phyloP scores from a whole-genome alignment of 2,329 filamentous ascomycete species.

The Colletotrichum endophyticum region DNA sequence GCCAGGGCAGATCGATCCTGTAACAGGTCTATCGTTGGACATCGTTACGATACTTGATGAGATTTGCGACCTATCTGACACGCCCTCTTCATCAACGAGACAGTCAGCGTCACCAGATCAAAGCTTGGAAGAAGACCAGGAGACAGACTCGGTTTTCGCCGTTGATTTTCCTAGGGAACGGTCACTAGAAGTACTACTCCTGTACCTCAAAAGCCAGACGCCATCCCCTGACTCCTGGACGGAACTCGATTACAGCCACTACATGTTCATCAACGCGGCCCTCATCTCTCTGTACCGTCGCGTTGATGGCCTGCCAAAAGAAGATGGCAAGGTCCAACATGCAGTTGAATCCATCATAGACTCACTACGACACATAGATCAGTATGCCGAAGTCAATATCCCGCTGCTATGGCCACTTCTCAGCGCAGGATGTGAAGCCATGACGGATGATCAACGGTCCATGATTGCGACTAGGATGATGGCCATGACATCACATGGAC shows the following conservation, averaged over 20 bases:
- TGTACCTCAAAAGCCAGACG: neutral
- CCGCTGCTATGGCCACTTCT: neutral
- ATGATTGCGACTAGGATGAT: neutral
- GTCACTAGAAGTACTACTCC: neutral
- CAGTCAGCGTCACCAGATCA: neutral
- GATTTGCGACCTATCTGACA: neutral
- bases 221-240: neutral
- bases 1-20: neutral
- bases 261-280: neutral
- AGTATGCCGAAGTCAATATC: neutral
- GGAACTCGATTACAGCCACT: neutral
- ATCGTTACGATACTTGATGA: neutral
- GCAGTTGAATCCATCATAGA: neutral
- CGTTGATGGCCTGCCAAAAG: neutral
- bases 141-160: neutral
- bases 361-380: neutral
- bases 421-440: neutral
- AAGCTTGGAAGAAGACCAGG: accelerated
- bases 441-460: neutral
- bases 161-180: neutral
- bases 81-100: neutral
- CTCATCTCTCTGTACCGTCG: neutral
- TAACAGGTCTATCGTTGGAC: neutral
- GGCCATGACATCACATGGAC: neutral
- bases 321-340: neutral